Evolutionary conservation across 768 basidiomycete genomes (phyloP).

Genomic region (Tricholoma saponaceum): DNA sequence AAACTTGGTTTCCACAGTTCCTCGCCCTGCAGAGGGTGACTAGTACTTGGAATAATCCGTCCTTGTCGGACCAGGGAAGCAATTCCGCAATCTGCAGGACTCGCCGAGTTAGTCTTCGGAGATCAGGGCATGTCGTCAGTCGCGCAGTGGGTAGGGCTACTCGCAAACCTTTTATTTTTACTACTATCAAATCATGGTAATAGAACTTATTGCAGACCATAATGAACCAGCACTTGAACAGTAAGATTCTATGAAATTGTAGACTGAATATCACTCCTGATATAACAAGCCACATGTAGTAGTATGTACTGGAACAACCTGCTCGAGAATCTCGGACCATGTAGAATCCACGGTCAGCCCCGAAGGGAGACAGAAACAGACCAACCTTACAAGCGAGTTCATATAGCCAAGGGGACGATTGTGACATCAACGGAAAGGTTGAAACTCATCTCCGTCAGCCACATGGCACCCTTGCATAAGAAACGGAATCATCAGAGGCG

Average conservation of each 20-base stretch:
- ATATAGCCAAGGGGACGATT: too few relatives aligned
- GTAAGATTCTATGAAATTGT: too few relatives aligned
- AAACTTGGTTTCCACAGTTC: slow-evolving; percentile 84
- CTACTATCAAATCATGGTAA: too few relatives aligned
- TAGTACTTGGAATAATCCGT: slow-evolving; percentile 76
- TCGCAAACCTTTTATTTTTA: slow-evolving; percentile 73
- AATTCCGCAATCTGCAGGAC: slow-evolving; percentile 88
- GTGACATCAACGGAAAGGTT: neutral
- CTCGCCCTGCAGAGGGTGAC: slow-evolving; percentile 60
- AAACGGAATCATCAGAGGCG: neutral
- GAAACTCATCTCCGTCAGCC: neutral
- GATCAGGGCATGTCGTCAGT: slow-evolving; percentile 82
- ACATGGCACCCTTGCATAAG: neutral
- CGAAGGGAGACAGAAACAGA: too few relatives aligned
- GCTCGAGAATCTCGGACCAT: too few relatives aligned
- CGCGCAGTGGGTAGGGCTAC: slow-evolving; percentile 75
- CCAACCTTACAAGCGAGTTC: too few relatives aligned
- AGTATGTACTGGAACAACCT: too few relatives aligned
- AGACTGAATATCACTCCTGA: too few relatives aligned
- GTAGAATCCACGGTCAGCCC: too few relatives aligned
- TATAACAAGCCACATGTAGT: too few relatives aligned
- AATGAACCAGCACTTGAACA: too few relatives aligned
- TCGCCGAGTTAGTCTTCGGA: slow-evolving; percentile 92
- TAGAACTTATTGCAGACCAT: too few relatives aligned
- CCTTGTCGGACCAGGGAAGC: slow-evolving; percentile 87